Evolutionary conservation across 2,329 filamentous ascomycete species (phyloP).

Genomic region (Drechslerella dactyloides): DNA sequence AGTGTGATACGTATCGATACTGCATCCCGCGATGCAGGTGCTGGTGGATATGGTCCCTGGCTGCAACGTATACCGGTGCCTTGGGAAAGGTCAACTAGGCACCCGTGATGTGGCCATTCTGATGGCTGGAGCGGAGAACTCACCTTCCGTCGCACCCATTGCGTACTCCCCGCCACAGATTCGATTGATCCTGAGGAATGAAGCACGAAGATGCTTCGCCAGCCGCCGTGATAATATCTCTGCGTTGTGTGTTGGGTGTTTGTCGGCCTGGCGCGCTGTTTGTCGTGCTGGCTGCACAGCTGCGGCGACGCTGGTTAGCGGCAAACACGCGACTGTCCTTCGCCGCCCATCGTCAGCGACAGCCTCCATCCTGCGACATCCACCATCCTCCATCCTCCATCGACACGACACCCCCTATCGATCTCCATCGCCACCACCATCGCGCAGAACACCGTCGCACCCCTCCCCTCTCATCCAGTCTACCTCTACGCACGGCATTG

Average conservation of each 20-base stretch:
- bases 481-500: background rate
- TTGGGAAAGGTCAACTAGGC: no score
- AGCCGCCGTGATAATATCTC: background rate
- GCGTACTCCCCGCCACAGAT: no score
- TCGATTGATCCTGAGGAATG: no score
- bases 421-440: background rate
- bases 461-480: background rate
- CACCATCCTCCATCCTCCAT: conserved; percentile 3
- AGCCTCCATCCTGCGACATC: background rate
- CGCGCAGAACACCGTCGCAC: background rate
- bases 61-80: no score
- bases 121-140: no score
- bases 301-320: conserved; percentile 13
- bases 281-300: conserved; percentile 12
- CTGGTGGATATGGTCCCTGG: no score
- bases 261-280: background rate
- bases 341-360: background rate
- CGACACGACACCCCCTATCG: conserved; percentile 6
- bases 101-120: no score
- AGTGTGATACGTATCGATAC: no score
- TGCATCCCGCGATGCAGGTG: no score
- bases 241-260: conserved; percentile 7
- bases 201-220: no score
- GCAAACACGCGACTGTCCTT: conserved; percentile 29
- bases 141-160: no score